phyloP scores from a whole-genome alignment of 2,329 filamentous ascomycete genomes.

The Trichoderma lentiforme region DNA sequence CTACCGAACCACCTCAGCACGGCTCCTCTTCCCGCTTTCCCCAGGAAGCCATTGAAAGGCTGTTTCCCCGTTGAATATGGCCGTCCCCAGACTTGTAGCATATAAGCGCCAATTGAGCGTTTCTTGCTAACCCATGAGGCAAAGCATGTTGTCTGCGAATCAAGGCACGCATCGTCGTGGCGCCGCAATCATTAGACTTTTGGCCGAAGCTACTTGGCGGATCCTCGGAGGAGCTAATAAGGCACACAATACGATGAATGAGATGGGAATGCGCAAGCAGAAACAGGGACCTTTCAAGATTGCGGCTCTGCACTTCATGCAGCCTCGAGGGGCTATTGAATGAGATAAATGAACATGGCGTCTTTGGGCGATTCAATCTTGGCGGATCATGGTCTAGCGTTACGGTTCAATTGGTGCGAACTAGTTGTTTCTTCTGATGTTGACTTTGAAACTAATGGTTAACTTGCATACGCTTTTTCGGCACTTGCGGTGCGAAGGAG shows the following conservation, averaged over 20 bases:
- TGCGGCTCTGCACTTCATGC: neutral
- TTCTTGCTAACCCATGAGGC: neutral
- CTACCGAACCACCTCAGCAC: neutral
- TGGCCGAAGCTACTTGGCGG: constrained; percentile 4
- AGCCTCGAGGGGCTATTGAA: neutral
- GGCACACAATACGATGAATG: neutral
- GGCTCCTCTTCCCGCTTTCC: neutral
- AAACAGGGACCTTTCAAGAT: neutral
- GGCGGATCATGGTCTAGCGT: neutral
- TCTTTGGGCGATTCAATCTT: neutral
- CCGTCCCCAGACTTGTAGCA: neutral
- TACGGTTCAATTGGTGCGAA: neutral
- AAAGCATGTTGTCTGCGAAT: neutral
- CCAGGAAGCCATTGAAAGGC: neutral
- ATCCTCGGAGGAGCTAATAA: neutral
- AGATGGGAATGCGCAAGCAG: neutral
- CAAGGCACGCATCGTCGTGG: neutral
- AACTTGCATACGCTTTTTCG: neutral
- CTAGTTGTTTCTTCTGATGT: neutral
- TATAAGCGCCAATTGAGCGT: neutral
- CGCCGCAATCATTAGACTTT: neutral
- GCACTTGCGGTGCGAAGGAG: neutral
- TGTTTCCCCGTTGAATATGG: neutral
- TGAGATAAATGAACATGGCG: neutral
- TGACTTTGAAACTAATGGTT: neutral